Evolutionary conservation across 345 rosid species (phyloP).

Genomic region (Corymbia maculata): DNA sequence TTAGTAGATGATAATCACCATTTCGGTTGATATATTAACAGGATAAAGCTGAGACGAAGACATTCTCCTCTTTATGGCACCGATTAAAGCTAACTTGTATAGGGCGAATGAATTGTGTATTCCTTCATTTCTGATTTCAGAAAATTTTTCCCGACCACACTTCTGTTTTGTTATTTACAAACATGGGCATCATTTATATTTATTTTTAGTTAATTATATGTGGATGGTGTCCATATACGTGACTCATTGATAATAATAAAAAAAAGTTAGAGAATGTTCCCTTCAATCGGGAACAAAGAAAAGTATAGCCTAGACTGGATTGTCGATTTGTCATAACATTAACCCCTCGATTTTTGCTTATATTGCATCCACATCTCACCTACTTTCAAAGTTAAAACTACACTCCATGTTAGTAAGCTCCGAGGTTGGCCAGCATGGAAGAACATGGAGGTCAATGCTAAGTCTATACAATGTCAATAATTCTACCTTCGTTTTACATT

Average conservation of each 20-base stretch:
- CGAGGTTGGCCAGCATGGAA: not conserved
- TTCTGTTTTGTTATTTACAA: not conserved
- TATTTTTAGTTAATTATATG: not conserved
- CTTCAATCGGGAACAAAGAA: not conserved
- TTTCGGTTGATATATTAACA: no score
- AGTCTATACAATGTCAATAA: not conserved
- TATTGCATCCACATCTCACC: not conserved
- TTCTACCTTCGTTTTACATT: not conserved
- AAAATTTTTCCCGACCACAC: not conserved
- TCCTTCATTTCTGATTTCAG: not conserved
- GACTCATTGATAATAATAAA: not conserved
- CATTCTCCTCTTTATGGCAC: not conserved
- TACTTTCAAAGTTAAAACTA: not conserved
- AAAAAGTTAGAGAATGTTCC: not conserved
- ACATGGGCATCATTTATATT: not conserved
- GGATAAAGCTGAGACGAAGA: not conserved
- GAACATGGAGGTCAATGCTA: not conserved
- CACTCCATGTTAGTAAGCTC: not conserved
- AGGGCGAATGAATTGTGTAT: not conserved
- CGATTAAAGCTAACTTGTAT: not conserved
- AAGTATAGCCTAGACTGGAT: not conserved
- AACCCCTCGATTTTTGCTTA: not conserved
- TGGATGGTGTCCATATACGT: not conserved
- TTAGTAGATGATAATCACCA: not conserved
- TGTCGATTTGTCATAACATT: not conserved